These are phyloP conservation scores for Boeremia lycopersici DNA, from an alignment of 2,329 filamentous ascomycete genomes.

Conservation along the genomic window DNA sequence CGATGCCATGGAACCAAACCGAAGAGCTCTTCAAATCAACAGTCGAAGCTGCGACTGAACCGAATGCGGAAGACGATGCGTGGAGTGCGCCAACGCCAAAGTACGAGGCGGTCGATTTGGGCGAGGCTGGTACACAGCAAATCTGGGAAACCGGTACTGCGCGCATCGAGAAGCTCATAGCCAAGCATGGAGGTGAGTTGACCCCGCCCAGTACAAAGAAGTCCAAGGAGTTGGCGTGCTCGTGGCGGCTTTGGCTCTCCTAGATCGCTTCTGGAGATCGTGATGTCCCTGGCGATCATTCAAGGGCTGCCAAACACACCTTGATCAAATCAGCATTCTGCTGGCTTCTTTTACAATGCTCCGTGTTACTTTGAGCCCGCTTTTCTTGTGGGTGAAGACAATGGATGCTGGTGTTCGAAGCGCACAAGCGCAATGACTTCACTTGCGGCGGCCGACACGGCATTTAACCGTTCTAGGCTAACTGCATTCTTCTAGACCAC, in stretches of 20 bases:
- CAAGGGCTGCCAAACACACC: neutral
- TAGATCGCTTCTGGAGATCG: constrained; percentile 8
- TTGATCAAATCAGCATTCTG: neutral
- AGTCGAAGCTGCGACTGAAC: constrained; percentile 29
- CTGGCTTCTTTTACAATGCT: neutral
- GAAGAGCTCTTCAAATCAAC: constrained; percentile 40
- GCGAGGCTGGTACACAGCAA: constrained; percentile 43
- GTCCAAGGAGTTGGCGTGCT: constrained; percentile 11
- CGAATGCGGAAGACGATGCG: constrained; percentile 17
- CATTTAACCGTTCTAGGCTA: constrained; percentile 17
- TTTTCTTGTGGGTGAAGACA: neutral
- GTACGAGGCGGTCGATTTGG: constrained; percentile 35
- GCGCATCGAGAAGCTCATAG: constrained; percentile 43
- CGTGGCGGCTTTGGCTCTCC: constrained; percentile 14
- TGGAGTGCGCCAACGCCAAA: constrained; percentile 16
- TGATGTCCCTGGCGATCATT: constrained; percentile 13
- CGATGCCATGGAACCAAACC: constrained; percentile 45
- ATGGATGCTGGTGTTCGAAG: constrained; percentile 1
- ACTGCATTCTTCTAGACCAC: constrained; percentile 27
- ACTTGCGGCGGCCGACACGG: constrained; percentile 14
- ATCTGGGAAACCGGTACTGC: constrained; percentile 33
- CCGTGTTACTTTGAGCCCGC: neutral
- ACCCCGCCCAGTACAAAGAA: constrained; percentile 16
- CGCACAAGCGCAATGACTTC: constrained; percentile 14
- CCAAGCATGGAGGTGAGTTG: constrained; percentile 45